These are phyloP conservation scores for Myxozyma neotropica DNA, from an alignment of 805 yeast species.

Conservation along the genomic window DNA sequence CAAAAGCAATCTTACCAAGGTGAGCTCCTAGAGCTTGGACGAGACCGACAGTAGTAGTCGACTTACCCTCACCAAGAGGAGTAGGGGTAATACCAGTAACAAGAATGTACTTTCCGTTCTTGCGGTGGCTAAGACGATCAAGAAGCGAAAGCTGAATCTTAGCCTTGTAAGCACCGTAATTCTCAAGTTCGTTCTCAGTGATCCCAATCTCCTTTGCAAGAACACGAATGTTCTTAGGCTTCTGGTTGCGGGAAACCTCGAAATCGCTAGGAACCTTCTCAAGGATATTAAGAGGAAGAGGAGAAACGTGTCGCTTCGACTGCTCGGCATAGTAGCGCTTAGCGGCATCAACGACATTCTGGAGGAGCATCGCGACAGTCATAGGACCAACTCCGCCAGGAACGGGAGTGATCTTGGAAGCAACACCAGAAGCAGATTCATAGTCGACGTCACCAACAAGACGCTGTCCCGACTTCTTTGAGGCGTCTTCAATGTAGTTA, in stretches of 20 bases:
- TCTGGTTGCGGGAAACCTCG: slow-evolving; percentile 84
- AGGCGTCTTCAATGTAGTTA: slow-evolving; percentile 76
- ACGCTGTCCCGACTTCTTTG: slow-evolving; percentile 74
- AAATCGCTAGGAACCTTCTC: slow-evolving; percentile 88
- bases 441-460: slow-evolving; percentile 96
- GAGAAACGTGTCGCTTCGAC: slow-evolving; percentile 54
- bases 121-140: slow-evolving; percentile 63
- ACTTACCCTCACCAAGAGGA: slow-evolving; percentile 97
- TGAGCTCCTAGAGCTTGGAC: slow-evolving; percentile 98
- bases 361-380: slow-evolving; percentile 95
- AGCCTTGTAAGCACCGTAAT: slow-evolving; percentile 86
- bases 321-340: slow-evolving; percentile 52
- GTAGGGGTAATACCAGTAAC: slow-evolving; percentile 99
- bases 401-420: slow-evolving; percentile 84
- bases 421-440: slow-evolving; percentile 62
- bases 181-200: slow-evolving; percentile 75
- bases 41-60: slow-evolving; percentile 93
- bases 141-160: slow-evolving; percentile 73
- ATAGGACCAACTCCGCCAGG: slow-evolving; percentile 99
- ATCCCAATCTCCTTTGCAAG: slow-evolving; percentile 86
- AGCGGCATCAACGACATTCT: slow-evolving; percentile 82
- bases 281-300: slow-evolving; percentile 57
- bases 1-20: slow-evolving; percentile 77
- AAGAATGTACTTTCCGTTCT: slow-evolving; percentile 81
- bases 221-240: slow-evolving; percentile 75